Evolutionary conservation across 2,329 filamentous ascomycete genomes (phyloP), one percentile per base, ranked within the genome.

Genomic region (Monosporascus sp.): DNA sequence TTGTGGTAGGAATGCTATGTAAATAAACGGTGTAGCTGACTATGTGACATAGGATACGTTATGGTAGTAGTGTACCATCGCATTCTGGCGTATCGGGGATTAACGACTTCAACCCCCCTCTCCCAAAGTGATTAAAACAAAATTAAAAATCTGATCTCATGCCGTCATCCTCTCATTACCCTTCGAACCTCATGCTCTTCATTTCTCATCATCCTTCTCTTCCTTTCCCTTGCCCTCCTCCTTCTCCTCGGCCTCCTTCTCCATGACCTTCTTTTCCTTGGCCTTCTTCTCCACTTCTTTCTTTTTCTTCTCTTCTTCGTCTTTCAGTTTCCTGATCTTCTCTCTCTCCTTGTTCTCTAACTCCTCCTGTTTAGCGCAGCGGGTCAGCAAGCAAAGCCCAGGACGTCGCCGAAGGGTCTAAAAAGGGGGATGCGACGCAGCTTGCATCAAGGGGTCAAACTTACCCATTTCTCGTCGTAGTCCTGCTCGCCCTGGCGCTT

Each of bases 401-500:
- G 31, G 31, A 14, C 2, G 9, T 14, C 31, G 5, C 14, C 11
- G 31, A 14, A 14, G 14, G 31, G 31, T 14, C 11, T 5, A 35
- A 35, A 14, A 14, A 2, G 31, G 9, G 31, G 11, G 11, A 5
- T 35, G 31, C 31, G 31, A 35, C 31, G 11, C 31, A 35, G 31
- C 11, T 14, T 35, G 11, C 31, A 14, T 5, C 31, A 35, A 35
- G 31, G 9, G 31, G 31, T 35, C 31, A 14, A 46, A 46, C 43
- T 67, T 55, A 25, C 65, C 78, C 78, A 81, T 58, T 81, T 69
- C 43, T 68, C 68, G 0, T 67, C 62, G 43, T 70, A 69, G 9
- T 73, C 64, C 25, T 69, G 57, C 53, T 52, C 62, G n/a, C 55
- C 69, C 27, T 61, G 62, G n/a, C 64, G 69, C 49, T 46, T 46